Evolutionary conservation across 2,329 filamentous ascomycete species (phyloP), one percentile per base, ranked within the genome.

Genomic region (Neodidymelliopsis sp.): DNA sequence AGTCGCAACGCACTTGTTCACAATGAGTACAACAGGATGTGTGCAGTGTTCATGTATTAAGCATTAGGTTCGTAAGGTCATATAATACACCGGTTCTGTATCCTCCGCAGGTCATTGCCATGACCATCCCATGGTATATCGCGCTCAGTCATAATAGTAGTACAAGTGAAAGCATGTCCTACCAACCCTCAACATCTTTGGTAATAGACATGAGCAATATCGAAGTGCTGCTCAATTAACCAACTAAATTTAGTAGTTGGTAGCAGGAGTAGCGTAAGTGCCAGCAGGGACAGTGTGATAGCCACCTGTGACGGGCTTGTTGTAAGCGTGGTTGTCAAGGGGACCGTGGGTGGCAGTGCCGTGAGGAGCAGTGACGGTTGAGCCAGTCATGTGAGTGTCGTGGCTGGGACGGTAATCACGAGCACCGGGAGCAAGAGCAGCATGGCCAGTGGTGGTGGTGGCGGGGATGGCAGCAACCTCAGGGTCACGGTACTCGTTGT

Each of bases 341-440:
- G 40, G 41, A 16, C 48, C 48, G 19, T 38, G 8, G 27, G 46
- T 34, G n/a, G 39, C 34, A 19, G 39, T 49, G 28, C 62, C 56
- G 23, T 63, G 66, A 33, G 65, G 64, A n/a, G 69, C 62, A 13
- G 67, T 71, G 38, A 78, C 74, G 15, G 79, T 81, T 11, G 77
- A 77, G 39, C 78, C 77, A 24, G 77, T 79, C 42, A 81, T 77
- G 44, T 77, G 77, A 24, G 62, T 65, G 65, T 81, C 80, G 60
- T 79, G 74, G 44, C 71, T 75, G 19, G 77, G 75, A 44, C 79
- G 74, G 34, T 72, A 68, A 55, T 75, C 71, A 33, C 60, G 54
- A 24, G 61, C 44, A 58, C 55, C 62, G 25, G 61, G 45, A 53
- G 64, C 43, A 56, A 63, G 55, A 51, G 55, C 51, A 34, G 47